phyloP scores from a whole-genome alignment of 192 early-diverging fungal species.

The Funneliformis mosseae region DNA sequence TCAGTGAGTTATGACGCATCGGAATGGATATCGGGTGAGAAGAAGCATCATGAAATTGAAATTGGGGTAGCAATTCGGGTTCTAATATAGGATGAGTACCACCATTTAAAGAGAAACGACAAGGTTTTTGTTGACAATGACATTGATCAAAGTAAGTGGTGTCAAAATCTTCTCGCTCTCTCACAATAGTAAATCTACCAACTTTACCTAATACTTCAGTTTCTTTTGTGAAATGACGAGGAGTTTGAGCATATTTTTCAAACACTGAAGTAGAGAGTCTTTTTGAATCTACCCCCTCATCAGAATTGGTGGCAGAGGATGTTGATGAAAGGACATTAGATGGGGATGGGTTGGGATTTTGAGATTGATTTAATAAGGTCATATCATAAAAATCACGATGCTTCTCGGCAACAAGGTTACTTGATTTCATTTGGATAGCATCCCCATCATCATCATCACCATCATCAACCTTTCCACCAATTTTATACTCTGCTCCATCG shows the following conservation, averaged over 20 bases:
- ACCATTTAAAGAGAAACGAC: slow-evolving; percentile 1
- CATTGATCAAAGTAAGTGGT: slow-evolving; percentile 21
- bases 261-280: background rate
- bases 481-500: too few relatives aligned
- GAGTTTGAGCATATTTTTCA: slow-evolving; percentile 17
- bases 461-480: too few relatives aligned
- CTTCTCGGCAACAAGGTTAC: background rate
- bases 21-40: too few relatives aligned
- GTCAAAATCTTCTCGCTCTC: slow-evolving; percentile 26
- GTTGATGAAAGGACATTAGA: too few relatives aligned
- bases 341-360: too few relatives aligned
- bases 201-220: slow-evolving; percentile 22
- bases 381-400: too few relatives aligned
- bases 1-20: too few relatives aligned
- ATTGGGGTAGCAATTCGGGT: background rate
- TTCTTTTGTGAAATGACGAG: slow-evolving; percentile 2
- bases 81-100: slow-evolving; percentile 9
- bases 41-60: background rate
- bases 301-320: background rate
- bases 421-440: background rate
- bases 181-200: slow-evolving; percentile 24
- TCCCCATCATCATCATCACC: background rate
- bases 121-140: slow-evolving; percentile 24
- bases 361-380: too few relatives aligned
- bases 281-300: too few relatives aligned